Evolutionary conservation across 768 basidiomycete genomes (phyloP).

Genomic region (Lentinula boryana): DNA sequence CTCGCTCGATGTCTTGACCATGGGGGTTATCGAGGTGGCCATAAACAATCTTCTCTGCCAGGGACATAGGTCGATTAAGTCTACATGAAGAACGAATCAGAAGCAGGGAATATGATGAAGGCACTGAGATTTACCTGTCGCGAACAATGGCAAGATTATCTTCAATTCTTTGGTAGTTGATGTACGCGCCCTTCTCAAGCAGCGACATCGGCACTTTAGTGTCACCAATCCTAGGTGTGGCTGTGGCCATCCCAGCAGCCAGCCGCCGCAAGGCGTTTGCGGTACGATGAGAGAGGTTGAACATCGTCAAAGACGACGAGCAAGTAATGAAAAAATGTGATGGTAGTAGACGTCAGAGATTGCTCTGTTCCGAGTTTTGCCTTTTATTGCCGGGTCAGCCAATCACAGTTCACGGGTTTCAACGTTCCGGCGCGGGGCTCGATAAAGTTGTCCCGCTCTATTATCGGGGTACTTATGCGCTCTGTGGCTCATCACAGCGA

Average conservation of each 20-base stretch:
- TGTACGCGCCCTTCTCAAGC: conserved; percentile 75
- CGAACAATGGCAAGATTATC: conserved; percentile 91
- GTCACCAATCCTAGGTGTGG: conserved; percentile 74
- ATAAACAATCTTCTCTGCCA: conserved; percentile 97
- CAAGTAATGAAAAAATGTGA: conserved; percentile 20
- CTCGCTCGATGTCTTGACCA: conserved; percentile 86
- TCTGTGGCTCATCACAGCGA: no score
- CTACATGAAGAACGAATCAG: conserved; percentile 30
- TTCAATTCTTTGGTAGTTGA: conserved; percentile 97
- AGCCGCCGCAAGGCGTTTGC: conserved; percentile 47
- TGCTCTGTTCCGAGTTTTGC: background rate
- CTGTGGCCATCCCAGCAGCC: conserved; percentile 77
- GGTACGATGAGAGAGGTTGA: conserved; percentile 50
- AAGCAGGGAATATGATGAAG: background rate
- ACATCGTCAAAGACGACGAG: conserved; percentile 47
- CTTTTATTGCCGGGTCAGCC: background rate
- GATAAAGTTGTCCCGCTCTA: background rate
- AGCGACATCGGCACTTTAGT: conserved; percentile 88
- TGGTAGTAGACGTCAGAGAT: conserved; percentile 3
- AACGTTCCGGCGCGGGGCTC: background rate
- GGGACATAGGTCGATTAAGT: conserved; percentile 82
- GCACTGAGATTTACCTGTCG: conserved; percentile 46
- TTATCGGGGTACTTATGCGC: no score
- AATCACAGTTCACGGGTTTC: background rate
- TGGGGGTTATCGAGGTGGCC: conserved; percentile 96